Base-by-base conservation (phyloP, 495 filamentous ascomycete genomes). In the Penicillium samsonianum region DNA sequence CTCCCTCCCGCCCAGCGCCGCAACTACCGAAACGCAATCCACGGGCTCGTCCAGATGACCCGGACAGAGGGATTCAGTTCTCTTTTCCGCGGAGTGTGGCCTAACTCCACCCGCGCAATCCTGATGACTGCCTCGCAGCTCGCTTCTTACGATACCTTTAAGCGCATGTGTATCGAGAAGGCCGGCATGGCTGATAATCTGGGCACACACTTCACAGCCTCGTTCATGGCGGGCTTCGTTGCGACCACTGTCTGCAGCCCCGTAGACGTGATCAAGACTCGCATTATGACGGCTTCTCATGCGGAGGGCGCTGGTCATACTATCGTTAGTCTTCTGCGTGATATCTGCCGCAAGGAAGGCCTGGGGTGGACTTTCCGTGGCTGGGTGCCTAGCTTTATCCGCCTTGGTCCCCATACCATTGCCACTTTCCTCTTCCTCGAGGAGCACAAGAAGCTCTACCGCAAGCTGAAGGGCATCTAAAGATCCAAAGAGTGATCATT, bases 251-350 rank as follows among this genome's bases (percentile, higher is more conserved):
- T 96, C 25, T 97, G 93, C 73, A 92, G 88, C 37, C 94, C 94
- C 1, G 91, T 97, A 10, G 94, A 98, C 68, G 94, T 98, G 9
- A 90, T 98, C 77, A 98, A 98, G 83, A 98, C 93, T 28, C 79
- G 94, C 2, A 84, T 98, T 31, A 98, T 98, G 94, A 88, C 82
- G 48, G 83, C 90, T 3, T 80, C 80, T 28, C 67, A 65, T n/a
- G 62, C 70, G 2, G 74, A 77, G 64, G 74, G 67, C 57, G 78
- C 76, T 53, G 84, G 80, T 35, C 81, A 86, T 49, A 81, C 82
- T 37, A 76, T 93, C 17, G 59, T 78, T 7, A 69, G 76, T 47
- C 62, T 92, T 19, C 65, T 95, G 61, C 68, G 73, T 6, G 86
- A 91, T 38, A 89, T 92, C 28, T 87, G 85, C 59, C 83, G 80